A percentile compares a stretch with the other conserved stretches of the same genome.
Evolutionary conservation across 176 grass and related monocot species (phyloP).

Genomic region (Leersia perrieri): DNA sequence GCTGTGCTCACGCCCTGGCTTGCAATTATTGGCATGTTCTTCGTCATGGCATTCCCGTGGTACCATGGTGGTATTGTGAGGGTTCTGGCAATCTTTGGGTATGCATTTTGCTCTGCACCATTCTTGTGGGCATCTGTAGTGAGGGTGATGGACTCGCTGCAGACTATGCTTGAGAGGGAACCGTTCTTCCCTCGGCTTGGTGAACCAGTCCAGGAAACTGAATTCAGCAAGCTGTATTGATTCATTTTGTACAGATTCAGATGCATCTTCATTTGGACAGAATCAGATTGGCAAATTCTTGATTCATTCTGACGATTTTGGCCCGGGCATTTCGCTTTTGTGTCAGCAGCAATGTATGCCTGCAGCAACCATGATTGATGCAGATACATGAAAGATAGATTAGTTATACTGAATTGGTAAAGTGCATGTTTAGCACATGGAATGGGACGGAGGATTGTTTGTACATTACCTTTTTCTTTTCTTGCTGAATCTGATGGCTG

Average conservation of each 20-base stretch:
- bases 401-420: constrained; percentile 23
- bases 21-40: constrained; percentile 47
- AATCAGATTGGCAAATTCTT: constrained; percentile 24
- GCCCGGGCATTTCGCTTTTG: constrained; percentile 26
- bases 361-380: constrained; percentile 38
- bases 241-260: constrained; percentile 41
- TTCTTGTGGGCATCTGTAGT: constrained; percentile 67
- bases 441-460: constrained; percentile 20
- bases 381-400: constrained; percentile 36
- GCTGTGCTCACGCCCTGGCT: constrained; percentile 67
- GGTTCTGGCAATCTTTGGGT: constrained; percentile 61
- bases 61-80: constrained; percentile 71
- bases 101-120: constrained; percentile 59
- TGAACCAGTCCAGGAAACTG: constrained; percentile 58
- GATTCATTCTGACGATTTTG: constrained; percentile 48
- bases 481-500: background rate
- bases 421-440: constrained; percentile 11
- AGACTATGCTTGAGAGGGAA: constrained; percentile 70
- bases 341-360: constrained; percentile 24
- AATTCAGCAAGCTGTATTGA: constrained; percentile 93
- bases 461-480: constrained; percentile 22
- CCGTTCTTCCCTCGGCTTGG: constrained; percentile 65
- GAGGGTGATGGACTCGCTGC: constrained; percentile 62
- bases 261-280: constrained; percentile 20
- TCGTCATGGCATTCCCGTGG: constrained; percentile 94